Evolutionary conservation across 2,329 filamentous ascomycete species (phyloP).

Genomic region (Colletotrichum sp.): DNA sequence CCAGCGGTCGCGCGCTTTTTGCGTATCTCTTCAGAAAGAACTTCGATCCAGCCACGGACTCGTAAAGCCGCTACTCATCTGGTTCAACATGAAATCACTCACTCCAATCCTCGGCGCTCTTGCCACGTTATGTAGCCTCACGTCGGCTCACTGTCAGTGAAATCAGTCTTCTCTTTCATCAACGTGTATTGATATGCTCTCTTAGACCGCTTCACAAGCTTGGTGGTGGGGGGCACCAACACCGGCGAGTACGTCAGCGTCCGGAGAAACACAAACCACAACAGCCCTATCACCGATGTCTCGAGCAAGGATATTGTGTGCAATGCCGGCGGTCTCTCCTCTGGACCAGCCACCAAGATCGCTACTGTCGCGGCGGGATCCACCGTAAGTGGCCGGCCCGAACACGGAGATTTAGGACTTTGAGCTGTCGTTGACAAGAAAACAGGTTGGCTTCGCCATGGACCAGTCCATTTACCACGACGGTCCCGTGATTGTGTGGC

Average conservation of each 20-base stretch:
- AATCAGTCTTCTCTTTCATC: neutral
- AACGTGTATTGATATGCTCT: neutral
- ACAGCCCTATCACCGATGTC: constrained; percentile 55
- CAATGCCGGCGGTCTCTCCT: constrained; percentile 41
- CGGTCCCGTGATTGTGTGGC: constrained; percentile 14
- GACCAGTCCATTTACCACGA: constrained; percentile 19
- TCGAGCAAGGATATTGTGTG: constrained; percentile 47
- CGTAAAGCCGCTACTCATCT: neutral
- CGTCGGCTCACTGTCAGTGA: constrained; percentile 9
- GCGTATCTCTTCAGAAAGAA: neutral
- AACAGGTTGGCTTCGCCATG: constrained; percentile 7
- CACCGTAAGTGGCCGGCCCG: neutral
- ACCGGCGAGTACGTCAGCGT: constrained; percentile 20
- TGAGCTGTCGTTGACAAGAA: neutral
- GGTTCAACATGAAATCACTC: neutral
- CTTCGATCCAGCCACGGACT: neutral
- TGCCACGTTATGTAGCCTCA: neutral
- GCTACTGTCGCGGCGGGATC: constrained; percentile 17
- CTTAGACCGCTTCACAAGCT: constrained; percentile 17
- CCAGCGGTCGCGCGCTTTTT: neutral
- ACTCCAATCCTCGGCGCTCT: neutral
- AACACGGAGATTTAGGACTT: neutral
- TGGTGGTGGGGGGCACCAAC: constrained; percentile 8
- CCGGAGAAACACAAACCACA: constrained; percentile 31
- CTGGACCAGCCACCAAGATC: neutral